Percentiles rank a stretch among this genome's conserved stretches.
phyloP scores from a whole-genome alignment of 78 protist species.

The Dictyostelium citrinum region DNA sequence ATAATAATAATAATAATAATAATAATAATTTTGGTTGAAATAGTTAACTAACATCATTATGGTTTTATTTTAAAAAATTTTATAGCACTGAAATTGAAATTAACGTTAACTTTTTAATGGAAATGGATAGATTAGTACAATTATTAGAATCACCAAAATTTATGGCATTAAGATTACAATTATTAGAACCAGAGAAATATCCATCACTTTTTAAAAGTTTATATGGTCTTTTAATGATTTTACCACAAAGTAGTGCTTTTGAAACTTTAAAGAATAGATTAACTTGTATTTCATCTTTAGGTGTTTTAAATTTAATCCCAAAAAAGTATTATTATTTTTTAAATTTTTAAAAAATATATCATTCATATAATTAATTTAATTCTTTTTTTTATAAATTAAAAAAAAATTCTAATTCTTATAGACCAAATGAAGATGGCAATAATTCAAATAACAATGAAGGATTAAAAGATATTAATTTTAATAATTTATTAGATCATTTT shows the following conservation, averaged over 20 bases:
- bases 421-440: slow-evolving; percentile 70
- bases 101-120: slow-evolving; percentile 90
- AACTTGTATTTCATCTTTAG: slow-evolving; percentile 79
- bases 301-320: slow-evolving; percentile 50
- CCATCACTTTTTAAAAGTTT: slow-evolving; percentile 90
- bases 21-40: too few relatives aligned
- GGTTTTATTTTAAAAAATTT: background rate
- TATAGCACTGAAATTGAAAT: slow-evolving; percentile 86
- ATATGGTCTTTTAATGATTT: slow-evolving; percentile 97
- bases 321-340: slow-evolving; percentile 44
- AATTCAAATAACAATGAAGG: slow-evolving; percentile 49
- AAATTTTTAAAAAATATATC: background rate
- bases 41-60: background rate
- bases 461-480: slow-evolving; percentile 61
- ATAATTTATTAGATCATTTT: slow-evolving; percentile 51
- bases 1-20: too few relatives aligned
- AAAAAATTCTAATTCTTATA: too few relatives aligned
- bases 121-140: slow-evolving; percentile 95
- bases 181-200: slow-evolving; percentile 78
- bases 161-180: slow-evolving; percentile 79
- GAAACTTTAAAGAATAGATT: slow-evolving; percentile 76
- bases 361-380: background rate
- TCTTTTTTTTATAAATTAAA: background rate
- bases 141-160: slow-evolving; percentile 96
- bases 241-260: slow-evolving; percentile 96